Conservation (phyloP, 1,284 basidiomycete genomes). For the Cryptococcus deneoformans region DNA sequence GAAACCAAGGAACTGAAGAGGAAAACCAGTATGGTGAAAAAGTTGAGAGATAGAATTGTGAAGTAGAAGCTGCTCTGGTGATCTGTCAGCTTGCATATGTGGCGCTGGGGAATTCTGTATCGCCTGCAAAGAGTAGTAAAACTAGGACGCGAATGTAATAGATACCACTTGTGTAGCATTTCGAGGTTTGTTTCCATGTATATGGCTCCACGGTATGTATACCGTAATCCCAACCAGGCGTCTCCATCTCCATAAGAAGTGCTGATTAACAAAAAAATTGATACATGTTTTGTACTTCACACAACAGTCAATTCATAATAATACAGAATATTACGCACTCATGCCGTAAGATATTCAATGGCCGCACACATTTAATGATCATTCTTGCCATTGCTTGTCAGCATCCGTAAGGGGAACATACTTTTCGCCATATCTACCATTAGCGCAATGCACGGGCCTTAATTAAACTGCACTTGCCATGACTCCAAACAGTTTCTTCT, state of each 20-base stretch:
- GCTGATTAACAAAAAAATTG: not conserved
- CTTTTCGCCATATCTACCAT: conserved; percentile 9
- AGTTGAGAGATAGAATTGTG: conserved; percentile 40
- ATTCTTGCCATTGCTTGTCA: conserved; percentile 35
- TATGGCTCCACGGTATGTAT: no score
- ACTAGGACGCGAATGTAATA: no score
- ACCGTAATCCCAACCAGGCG: no score
- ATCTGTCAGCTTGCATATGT: not conserved
- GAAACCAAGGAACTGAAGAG: conserved; percentile 32
- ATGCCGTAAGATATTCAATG: no score
- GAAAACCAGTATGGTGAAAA: conserved; percentile 47
- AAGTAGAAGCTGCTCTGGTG: not conserved
- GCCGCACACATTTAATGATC: not conserved
- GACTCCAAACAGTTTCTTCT: conserved; percentile 75
- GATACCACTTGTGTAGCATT: no score
- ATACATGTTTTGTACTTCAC: not conserved
- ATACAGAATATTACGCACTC: no score
- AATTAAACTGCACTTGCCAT: conserved; percentile 55
- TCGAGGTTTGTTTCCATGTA: no score
- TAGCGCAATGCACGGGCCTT: conserved; percentile 50
- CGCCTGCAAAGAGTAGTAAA: no score
- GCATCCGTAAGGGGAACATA: conserved; percentile 54
- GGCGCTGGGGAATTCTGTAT: no score
- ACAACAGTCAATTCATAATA: conserved; percentile 45
- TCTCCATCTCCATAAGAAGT: not conserved